These are phyloP conservation scores for Musa schizocarpa DNA, from an alignment of 176 grass and related monocot genomes.

Conservation along the genomic window DNA sequence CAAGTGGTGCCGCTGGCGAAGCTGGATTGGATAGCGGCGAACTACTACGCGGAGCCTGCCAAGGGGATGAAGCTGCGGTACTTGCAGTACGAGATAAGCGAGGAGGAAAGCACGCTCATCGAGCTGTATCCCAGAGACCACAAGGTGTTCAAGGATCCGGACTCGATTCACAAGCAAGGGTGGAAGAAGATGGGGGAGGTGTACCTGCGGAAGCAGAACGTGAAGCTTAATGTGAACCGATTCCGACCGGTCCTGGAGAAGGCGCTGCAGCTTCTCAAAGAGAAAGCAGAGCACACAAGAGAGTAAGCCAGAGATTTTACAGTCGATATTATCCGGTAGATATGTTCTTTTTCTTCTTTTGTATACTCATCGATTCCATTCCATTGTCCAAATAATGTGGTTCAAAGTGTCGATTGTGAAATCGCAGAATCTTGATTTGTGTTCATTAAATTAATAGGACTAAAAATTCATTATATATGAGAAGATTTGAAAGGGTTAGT, in stretches of 20 bases:
- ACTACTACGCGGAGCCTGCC: conserved; percentile 38
- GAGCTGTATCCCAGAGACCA: conserved; percentile 54
- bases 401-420: no score
- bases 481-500: no score
- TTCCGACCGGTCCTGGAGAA: conserved; percentile 39
- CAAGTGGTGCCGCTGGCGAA: conserved; percentile 66
- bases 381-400: no score
- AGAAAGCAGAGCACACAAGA: no score
- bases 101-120: conserved; percentile 56
- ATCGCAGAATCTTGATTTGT: no score
- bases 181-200: conserved; percentile 45
- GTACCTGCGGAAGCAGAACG: conserved; percentile 50
- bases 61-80: conserved; percentile 48
- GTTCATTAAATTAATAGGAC: no score
- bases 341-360: no score
- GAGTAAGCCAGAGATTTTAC: no score
- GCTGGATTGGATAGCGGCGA: conserved; percentile 42
- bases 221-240: conserved; percentile 61
- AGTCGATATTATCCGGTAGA: no score
- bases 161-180: conserved; percentile 40
- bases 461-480: no score
- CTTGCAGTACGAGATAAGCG: conserved; percentile 45
- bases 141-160: conserved; percentile 52
- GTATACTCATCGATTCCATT: no score
- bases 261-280: conserved; percentile 29